These are phyloP conservation scores for Trichophaea hybrida DNA, from an alignment of 2,329 filamentous ascomycete species.

Conservation along the genomic window DNA sequence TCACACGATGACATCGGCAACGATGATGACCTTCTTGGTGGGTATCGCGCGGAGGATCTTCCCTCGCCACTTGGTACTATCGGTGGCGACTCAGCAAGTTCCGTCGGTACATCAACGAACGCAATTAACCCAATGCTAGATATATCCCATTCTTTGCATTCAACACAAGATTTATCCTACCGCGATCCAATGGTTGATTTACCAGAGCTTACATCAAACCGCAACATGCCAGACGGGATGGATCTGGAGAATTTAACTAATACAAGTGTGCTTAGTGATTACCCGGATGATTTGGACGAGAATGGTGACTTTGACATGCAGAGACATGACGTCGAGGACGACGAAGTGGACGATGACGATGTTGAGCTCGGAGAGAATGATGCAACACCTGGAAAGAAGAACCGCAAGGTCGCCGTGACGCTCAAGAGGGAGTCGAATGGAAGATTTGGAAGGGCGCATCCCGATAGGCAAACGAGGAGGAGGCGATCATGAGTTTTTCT, in stretches of 20 bases:
- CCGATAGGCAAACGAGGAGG: background rate
- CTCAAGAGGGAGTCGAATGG: conserved; percentile 22
- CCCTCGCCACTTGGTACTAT: conserved; percentile 15
- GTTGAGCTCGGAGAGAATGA: conserved; percentile 5
- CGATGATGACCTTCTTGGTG: conserved; percentile 15
- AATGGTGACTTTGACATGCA: conserved; percentile 4
- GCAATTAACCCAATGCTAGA: no score
- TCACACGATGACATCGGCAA: background rate
- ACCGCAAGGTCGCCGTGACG: background rate
- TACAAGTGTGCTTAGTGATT: conserved; percentile 17
- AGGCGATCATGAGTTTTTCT: background rate
- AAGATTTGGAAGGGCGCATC: conserved; percentile 13
- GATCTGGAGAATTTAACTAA: conserved; percentile 6
- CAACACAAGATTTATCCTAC: background rate
- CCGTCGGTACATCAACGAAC: background rate
- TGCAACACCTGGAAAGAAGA: background rate
- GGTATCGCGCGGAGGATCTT: conserved; percentile 18
- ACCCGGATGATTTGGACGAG: conserved; percentile 11
- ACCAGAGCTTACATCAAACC: conserved; percentile 1
- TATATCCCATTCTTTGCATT: no score
- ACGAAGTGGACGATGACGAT: background rate
- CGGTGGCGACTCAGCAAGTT: background rate
- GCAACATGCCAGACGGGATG: background rate
- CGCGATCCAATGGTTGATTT: conserved; percentile 4
- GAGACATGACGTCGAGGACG: conserved; percentile 9